Conservation (phyloP, 2,329 filamentous ascomycete species). For the Huntiella savannae region DNA sequence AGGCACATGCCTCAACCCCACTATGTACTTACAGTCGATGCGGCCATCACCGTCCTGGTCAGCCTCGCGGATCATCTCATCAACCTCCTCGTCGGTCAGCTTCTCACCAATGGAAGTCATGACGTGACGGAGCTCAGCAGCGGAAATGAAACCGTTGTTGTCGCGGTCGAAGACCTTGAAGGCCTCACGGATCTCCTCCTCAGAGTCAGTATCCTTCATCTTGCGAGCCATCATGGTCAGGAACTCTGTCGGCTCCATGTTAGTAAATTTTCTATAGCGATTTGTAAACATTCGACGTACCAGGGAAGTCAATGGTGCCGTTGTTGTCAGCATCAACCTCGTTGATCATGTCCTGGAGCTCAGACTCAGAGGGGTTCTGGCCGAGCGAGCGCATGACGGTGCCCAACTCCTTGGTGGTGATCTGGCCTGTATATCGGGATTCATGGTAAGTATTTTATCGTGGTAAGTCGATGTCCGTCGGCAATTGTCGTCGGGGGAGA, state of each 20-base stretch:
- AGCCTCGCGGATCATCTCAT: conserved; percentile 84
- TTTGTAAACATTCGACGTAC: conserved; percentile 28
- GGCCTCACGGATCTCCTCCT: conserved; percentile 76
- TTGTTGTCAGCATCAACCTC: conserved; percentile 87
- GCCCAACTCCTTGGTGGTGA: conserved; percentile 77
- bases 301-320: conserved; percentile 78
- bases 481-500: background rate
- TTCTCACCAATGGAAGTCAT: conserved; percentile 89
- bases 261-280: conserved; percentile 2
- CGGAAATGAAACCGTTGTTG: conserved; percentile 83
- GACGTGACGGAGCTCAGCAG: conserved; percentile 71
- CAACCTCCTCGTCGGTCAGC: conserved; percentile 75
- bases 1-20: too few relatives aligned
- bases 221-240: conserved; percentile 87
- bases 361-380: conserved; percentile 77
- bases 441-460: conserved; percentile 2
- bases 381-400: conserved; percentile 82
- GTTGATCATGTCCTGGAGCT: conserved; percentile 88
- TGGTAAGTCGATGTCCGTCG: too few relatives aligned
- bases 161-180: conserved; percentile 84
- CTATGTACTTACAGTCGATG: conserved; percentile 53
- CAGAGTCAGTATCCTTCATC: conserved; percentile 85
- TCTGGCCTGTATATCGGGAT: conserved; percentile 43
- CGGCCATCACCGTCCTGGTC: conserved; percentile 78
- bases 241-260: conserved; percentile 42